These are phyloP conservation scores for Schwanniomyces etchellsii DNA, from an alignment of 1,139 yeast genomes.

Conservation along the genomic window DNA sequence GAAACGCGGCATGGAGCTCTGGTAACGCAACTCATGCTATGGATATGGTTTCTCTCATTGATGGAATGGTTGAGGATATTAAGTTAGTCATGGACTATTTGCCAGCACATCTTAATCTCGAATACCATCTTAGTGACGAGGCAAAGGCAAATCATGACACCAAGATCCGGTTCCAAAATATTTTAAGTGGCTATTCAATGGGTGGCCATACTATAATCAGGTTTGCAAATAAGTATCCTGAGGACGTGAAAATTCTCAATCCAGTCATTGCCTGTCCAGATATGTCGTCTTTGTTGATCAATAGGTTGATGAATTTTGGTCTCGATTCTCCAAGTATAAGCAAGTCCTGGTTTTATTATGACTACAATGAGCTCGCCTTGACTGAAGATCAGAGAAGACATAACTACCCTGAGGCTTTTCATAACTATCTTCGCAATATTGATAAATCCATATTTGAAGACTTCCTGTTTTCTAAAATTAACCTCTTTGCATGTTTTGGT, in stretches of 20 bases:
- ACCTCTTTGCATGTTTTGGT: slow-evolving; percentile 35
- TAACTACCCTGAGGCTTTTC: slow-evolving; percentile 33
- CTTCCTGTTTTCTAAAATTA: slow-evolving; percentile 27
- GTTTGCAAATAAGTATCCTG: slow-evolving; percentile 36
- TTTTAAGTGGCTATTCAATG: slow-evolving; percentile 50
- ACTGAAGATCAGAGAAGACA: slow-evolving; percentile 17
- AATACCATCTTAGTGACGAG: slow-evolving; percentile 19
- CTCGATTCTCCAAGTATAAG: slow-evolving; percentile 14
- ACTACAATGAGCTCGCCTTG: slow-evolving; percentile 32
- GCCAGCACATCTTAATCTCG: slow-evolving; percentile 39
- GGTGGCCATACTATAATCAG: slow-evolving; percentile 59
- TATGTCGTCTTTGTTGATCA: slow-evolving; percentile 36
- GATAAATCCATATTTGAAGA: slow-evolving; percentile 31
- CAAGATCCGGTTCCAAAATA: slow-evolving; percentile 22
- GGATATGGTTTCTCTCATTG: slow-evolving; percentile 49
- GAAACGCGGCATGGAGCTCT: slow-evolving; percentile 39
- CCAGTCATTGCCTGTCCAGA: slow-evolving; percentile 48
- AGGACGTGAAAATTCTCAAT: slow-evolving; percentile 30
- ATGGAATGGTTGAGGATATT: slow-evolving; percentile 47
- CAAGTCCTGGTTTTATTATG: slow-evolving; percentile 26
- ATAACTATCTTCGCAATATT: slow-evolving; percentile 21
- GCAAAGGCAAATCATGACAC: slow-evolving; percentile 14
- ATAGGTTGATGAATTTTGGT: slow-evolving; percentile 24
- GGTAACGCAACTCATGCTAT: slow-evolving; percentile 48
- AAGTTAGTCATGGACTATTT: slow-evolving; percentile 42